Evolutionary conservation across 495 filamentous ascomycete species (phyloP), one percentile per base, ranked within the genome.

Genomic region (Trichoderma erinaceum): DNA sequence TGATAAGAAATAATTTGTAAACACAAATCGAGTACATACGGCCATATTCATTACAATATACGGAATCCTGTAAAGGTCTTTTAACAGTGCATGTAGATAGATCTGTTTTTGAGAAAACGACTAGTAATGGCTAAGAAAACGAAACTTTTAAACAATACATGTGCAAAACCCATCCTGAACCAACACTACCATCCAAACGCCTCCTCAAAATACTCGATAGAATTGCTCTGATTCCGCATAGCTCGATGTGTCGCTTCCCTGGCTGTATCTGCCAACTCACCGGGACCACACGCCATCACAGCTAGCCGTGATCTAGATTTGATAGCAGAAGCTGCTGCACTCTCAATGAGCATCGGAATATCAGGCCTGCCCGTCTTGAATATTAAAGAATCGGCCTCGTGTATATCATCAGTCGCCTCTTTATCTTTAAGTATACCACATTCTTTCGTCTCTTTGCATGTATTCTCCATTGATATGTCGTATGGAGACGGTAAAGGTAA

Each of bases 201-300:
- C 63, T 83, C 80, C 69, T 82, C 79, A 15, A 78, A 72, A 71
- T 79, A 82, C 12, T 72, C 71, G n/a, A 82, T 71, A 3, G 69
- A 67, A 13, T 38, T 38, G 52, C 78, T 72, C 10, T 78, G 79
- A 65, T 77, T 74, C 64, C 71, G 61, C 73, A 80, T 75, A 6
- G 77, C 75, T 7, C 68, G 25, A 65, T 77, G 71, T 29, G 81
- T 80, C 46, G 81, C 81, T 21, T 70, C 72, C 66, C 83, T 76
- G 0, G 78, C 78, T 64, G 82, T 78, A 72, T 84, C 78, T 6
- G 79, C 81, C 77, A 86, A 79, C 11, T 70, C 72, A 4, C 68
- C 67, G 11, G 82, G 83, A 11, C 83, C 84, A 70, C 83, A 86
- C 3, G 80, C 77, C n/a, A 86, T 50, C 11, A 85, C 79, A 0